A percentile compares a stretch with the other conserved stretches of the same genome.
Conservation (phyloP, 2,329 filamentous ascomycete genomes). For the Hyphodiscus sp. region DNA sequence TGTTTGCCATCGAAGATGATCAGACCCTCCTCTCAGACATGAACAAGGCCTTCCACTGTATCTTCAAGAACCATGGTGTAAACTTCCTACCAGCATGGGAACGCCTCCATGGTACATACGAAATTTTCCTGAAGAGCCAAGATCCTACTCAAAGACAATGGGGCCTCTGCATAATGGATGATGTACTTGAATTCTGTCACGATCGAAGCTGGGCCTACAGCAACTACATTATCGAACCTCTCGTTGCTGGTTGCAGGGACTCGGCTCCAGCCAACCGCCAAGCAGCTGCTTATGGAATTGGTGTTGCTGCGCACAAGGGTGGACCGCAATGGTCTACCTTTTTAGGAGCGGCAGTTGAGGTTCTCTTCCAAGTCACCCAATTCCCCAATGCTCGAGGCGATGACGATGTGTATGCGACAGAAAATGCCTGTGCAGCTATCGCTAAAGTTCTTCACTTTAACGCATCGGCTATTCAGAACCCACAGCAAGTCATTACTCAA, state of each 20-base stretch:
- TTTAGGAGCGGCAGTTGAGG: conserved; percentile 69
- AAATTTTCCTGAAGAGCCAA: conserved; percentile 69
- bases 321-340: conserved; percentile 85
- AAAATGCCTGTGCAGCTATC: conserved; percentile 94
- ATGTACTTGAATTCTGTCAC: conserved; percentile 95
- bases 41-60: conserved; percentile 99
- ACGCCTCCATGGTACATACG: conserved; percentile 75
- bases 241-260: conserved; percentile 81
- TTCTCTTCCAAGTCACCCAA: conserved; percentile 78
- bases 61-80: conserved; percentile 93
- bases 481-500: conserved; percentile 68
- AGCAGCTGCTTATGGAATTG: conserved; percentile 91
- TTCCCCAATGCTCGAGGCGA: conserved; percentile 78
- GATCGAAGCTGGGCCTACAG: conserved; percentile 81
- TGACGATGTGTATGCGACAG: conserved; percentile 93
- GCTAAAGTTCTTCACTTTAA: conserved; percentile 97
- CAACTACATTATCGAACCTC: conserved; percentile 77
- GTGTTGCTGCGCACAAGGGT: conserved; percentile 89
- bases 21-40: conserved; percentile 95
- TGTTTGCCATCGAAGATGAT: conserved; percentile 93
- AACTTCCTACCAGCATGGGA: conserved; percentile 86
- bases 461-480: conserved; percentile 65
- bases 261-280: conserved; percentile 86
- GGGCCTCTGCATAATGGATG: conserved; percentile 98
- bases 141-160: conserved; percentile 94